Evolutionary conservation across 305 asterid species (phyloP), one percentile per base, ranked within the genome.

Genomic region (Monarda citriodora): DNA sequence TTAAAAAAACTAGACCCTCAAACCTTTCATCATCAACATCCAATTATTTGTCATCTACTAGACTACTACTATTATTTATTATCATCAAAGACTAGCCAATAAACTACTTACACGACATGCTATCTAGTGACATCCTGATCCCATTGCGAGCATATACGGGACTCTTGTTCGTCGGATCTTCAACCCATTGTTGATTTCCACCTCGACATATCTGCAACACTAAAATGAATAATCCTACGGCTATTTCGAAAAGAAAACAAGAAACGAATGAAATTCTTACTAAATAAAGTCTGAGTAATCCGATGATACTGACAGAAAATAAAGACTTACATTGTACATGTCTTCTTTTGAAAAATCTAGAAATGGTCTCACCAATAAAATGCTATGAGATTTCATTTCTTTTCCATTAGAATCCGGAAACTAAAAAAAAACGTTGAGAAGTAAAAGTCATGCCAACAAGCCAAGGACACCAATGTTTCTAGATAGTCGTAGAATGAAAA

Each of bases 391-490:
- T 56, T 70, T 69, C 42, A 67, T 70, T 66, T 66, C 60, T 62
- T 81, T 82, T 68, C 75, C 73, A 53, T 67, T 62, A 40, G 72
- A 52, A 70, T 75, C 69, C 47, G 81, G 86, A 56, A 53, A 63
- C 63, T 75, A 69, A 2, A 72, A 66, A 66, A 70, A 82, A 94
- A 61, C 78, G 58, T 69, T 90, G 80, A 55, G 89, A 80, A 52
- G 79, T 66, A 64, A 80, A 88, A 40, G 99, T 84, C 96, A 81
- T 88, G 54, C 97, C 96, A 65, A 93, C 95, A 70, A 94, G 99
- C 77, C 98, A 77, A 90, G 93, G 68, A 90, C 91, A n/a, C 96
- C 96, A 69, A 98, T 90, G 72, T 79, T 77, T 46, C 95, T 87
- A 48, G 99, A 94, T 78, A 84, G 79, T 74, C 98, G 81, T 67